Evolutionary conservation across 805 yeast species (phyloP).

Genomic region (Candida rishiriensis): DNA sequence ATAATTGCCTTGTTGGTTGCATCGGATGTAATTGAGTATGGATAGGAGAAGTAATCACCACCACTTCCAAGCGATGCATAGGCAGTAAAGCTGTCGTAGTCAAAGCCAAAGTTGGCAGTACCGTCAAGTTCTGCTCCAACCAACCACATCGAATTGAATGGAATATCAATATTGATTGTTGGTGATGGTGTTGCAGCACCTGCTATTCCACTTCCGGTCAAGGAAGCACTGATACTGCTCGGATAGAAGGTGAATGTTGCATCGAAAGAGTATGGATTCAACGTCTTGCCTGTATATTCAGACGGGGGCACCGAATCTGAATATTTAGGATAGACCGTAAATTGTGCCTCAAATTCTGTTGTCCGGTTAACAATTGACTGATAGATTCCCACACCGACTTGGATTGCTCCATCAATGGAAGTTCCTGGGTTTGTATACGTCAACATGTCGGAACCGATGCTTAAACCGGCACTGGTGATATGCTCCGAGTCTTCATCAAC

Average conservation of each 20-base stretch:
- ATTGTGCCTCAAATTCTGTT: background rate
- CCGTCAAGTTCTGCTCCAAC: background rate
- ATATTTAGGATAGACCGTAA: slow-evolving; percentile 2
- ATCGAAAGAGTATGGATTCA: background rate
- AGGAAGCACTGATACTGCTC: background rate
- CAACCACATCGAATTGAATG: background rate
- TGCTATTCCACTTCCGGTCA: background rate
- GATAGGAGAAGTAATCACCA: no score
- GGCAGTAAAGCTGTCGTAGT: background rate
- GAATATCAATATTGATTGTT: background rate
- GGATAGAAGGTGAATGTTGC: background rate
- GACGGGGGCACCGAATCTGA: background rate
- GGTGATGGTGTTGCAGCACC: background rate
- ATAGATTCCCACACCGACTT: background rate
- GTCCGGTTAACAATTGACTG: background rate
- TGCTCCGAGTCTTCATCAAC: background rate
- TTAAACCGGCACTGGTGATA: background rate
- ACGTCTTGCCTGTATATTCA: background rate
- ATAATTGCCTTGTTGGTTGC: background rate
- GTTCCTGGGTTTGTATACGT: background rate
- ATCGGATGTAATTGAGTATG: background rate
- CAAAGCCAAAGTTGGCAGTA: background rate
- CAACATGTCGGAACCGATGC: background rate
- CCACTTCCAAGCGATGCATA: no score
- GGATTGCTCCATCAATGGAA: background rate